Base-by-base conservation (phyloP, 495 filamentous ascomycete genomes). In the Cairneyella variabilis region DNA sequence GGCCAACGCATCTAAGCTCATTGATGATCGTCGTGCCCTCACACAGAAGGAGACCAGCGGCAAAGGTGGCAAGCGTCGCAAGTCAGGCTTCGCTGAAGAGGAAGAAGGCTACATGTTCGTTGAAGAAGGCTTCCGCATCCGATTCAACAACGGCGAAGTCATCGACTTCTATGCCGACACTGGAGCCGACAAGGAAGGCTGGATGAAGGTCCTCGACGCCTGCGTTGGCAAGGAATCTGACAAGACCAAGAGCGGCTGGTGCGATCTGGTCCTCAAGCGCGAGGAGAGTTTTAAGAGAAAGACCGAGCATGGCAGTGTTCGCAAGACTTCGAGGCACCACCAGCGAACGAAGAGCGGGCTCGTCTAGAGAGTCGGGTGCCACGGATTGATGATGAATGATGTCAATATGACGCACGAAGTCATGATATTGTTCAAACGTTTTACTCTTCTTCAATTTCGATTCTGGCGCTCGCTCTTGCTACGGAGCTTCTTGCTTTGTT, bases 71-170 rank as follows among this genome's bases (percentile, higher is more conserved):
- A 84, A 84, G 58, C 83, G 93, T 20, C 84, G 93, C 30, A 91
- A 93, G 64, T 95, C 89, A 47, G 93, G 89, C 23, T 98, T 98
- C 61, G 91, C 95, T 7, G 93, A 97, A 68, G 95, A 97, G 62
- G 95, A 97, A 68, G 93, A 98, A 62, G 93, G 95, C 42, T 98
- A 97, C 72, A 96, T 97, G 90, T 97, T 97, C 61, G 93, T 98
- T 20, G 93, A 98, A 69, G 95, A 97, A 66, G 93, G 95, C 11
- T 98, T 98, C 82, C 88, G 93, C 28, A 92, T 98, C 66, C 89
- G 91, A 48, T 98, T 98, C 69, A 91, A 86, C 54, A 98, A 98
- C 64, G 93, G 93, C 44, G 93, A 98, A 70, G 83, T 92, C 36
- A 98, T 98, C 57, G 93, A 98, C 67, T 98, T 98, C 70, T 98